Evolutionary conservation across 345 rosid genomes (phyloP).

Genomic region (Aurinia saxatilis): DNA sequence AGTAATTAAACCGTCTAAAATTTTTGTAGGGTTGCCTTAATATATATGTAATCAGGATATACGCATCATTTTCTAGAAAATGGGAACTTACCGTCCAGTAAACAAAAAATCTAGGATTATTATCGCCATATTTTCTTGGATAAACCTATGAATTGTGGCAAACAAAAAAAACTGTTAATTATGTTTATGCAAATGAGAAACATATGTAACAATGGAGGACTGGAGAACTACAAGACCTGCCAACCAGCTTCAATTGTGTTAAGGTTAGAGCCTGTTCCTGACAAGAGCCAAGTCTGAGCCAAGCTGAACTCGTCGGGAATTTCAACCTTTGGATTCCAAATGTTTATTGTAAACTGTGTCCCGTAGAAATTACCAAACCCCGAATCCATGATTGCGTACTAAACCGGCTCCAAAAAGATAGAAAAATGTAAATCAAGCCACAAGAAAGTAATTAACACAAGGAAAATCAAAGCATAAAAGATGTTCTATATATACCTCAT

Average conservation of each 20-base stretch:
- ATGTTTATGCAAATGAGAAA: not conserved
- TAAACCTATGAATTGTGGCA: conserved; percentile 33
- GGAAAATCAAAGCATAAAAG: not conserved
- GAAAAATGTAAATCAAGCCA: not conserved
- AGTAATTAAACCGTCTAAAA: too few species aligned
- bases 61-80: not conserved
- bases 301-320: conserved; percentile 43
- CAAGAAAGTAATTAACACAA: not conserved
- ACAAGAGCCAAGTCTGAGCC: conserved; percentile 49
- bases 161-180: not conserved
- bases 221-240: conserved; percentile 27
- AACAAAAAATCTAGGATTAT: conserved; percentile 46
- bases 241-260: conserved; percentile 59
- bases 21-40: too few species aligned
- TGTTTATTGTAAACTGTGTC: conserved; percentile 38
- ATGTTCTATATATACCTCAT: not conserved
- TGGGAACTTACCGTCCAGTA: conserved; percentile 48
- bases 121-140: conserved; percentile 42
- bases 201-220: not conserved
- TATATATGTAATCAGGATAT: too few species aligned
- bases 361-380: conserved; percentile 38
- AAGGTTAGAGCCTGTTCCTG: conserved; percentile 39
- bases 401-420: not conserved
- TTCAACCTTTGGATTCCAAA: conserved; percentile 49
- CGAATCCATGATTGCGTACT: conserved; percentile 40